Percentiles rank a stretch among this genome's conserved stretches.
Conservation (phyloP, 495 filamentous ascomycete genomes). For the Lasiosphaeris hirsuta region DNA sequence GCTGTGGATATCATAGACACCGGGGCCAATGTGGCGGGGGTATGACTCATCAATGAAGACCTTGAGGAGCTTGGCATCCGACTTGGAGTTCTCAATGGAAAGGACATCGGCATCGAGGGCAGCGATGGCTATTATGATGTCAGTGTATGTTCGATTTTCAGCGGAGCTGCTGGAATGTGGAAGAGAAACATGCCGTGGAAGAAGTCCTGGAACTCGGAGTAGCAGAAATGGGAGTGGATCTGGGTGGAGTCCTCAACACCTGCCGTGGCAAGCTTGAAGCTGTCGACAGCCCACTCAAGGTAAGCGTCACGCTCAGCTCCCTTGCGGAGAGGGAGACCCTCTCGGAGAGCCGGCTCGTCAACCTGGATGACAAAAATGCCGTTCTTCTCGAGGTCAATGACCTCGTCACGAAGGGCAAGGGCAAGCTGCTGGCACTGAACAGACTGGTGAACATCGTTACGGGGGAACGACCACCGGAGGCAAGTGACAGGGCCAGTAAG, state of each 20-base stretch:
- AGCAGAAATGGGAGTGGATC: constrained; percentile 99
- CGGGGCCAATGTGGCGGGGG: constrained; percentile 94
- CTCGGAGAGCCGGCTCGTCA: constrained; percentile 97
- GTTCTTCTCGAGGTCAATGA: constrained; percentile 92
- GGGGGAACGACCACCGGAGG: constrained; percentile 98
- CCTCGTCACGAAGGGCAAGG: constrained; percentile 96
- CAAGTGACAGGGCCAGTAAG: constrained; percentile 98
- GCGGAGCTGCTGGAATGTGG: background rate
- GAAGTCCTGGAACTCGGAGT: constrained; percentile 99
- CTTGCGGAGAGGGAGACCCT: constrained; percentile 93
- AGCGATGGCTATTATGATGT: constrained; percentile 65
- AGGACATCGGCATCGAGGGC: constrained; percentile 97
- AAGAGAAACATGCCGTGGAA: constrained; percentile 60
- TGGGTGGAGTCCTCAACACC: constrained; percentile 91
- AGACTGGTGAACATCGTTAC: constrained; percentile 98
- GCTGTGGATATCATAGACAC: constrained; percentile 99
- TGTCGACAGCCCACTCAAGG: constrained; percentile 92
- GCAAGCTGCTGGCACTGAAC: constrained; percentile 98
- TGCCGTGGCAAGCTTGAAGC: constrained; percentile 90
- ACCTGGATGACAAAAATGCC: constrained; percentile 98
- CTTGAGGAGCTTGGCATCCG: constrained; percentile 96
- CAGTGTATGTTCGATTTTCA: background rate
- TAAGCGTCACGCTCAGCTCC: constrained; percentile 92
- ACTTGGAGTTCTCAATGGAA: constrained; percentile 99
- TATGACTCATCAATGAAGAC: constrained; percentile 97